Conservation (phyloP, 768 basidiomycete species). For the Pleurotus ostreatus region DNA sequence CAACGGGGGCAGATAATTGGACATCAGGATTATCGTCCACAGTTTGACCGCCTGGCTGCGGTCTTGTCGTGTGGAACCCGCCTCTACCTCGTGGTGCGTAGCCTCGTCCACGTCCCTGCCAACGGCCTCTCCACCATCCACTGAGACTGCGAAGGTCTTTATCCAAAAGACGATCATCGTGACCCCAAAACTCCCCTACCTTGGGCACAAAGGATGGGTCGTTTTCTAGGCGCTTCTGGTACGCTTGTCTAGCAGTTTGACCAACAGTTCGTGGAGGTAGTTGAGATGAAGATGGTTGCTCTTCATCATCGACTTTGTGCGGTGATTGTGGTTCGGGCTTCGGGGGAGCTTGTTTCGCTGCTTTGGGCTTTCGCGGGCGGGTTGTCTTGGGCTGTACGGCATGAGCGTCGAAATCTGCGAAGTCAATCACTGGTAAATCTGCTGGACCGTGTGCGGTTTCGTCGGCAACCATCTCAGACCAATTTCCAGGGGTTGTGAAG, state of each 20-base stretch:
- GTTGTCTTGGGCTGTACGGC: constrained; percentile 16
- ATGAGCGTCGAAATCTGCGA: constrained; percentile 56
- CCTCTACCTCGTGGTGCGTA: constrained; percentile 52
- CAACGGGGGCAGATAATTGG: constrained; percentile 10
- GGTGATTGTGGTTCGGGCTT: constrained; percentile 21
- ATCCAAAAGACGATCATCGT: constrained; percentile 86
- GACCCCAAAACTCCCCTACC: constrained; percentile 92
- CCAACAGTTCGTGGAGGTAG: constrained; percentile 36
- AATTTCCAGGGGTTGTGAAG: constrained; percentile 52
- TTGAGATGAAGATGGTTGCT: constrained; percentile 37
- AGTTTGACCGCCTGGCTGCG: constrained; percentile 2
- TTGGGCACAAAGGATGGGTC: constrained; percentile 90
- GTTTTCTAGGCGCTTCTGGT: constrained; percentile 73
- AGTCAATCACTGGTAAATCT: constrained; percentile 77
- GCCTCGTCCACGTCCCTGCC: constrained; percentile 65
- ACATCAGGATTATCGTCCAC: constrained; percentile 10
- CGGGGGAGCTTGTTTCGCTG: constrained; percentile 28
- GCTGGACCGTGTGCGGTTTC: constrained; percentile 60
- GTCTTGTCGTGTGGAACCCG: constrained; percentile 18
- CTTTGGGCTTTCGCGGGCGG: constrained; percentile 38
- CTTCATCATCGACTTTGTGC: constrained; percentile 17
- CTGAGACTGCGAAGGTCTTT: constrained; percentile 79
- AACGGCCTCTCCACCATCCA: constrained; percentile 82
- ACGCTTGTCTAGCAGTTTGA: constrained; percentile 77
- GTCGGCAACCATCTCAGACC: constrained; percentile 86